Percentiles rank a stretch among this genome's conserved stretches.
These are phyloP conservation scores for Dictyostelium brefeldianum DNA, from an alignment of 78 protist genomes.

Conservation along the genomic window DNA sequence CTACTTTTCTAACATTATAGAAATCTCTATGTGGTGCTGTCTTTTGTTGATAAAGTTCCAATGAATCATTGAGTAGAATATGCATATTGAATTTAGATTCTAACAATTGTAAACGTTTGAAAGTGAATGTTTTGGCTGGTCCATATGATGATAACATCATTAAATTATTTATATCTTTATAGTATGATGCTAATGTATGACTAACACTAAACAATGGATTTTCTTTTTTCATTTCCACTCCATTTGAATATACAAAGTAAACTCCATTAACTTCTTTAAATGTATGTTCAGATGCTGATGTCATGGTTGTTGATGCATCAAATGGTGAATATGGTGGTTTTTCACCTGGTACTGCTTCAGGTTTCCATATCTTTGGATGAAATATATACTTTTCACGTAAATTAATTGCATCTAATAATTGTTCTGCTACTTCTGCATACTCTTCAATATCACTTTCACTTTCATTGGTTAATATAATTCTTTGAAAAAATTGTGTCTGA, in stretches of 20 bases:
- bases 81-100: conserved; percentile 82
- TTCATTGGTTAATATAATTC: conserved; percentile 79
- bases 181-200: conserved; percentile 41
- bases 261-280: conserved; percentile 71
- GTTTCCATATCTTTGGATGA: conserved; percentile 71
- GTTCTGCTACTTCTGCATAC: conserved; percentile 68
- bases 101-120: conserved; percentile 54
- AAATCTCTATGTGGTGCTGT: conserved; percentile 96
- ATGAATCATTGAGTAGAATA: conserved; percentile 72
- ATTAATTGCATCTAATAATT: conserved; percentile 55
- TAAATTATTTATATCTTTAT: conserved; percentile 60
- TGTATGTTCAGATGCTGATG: conserved; percentile 23
- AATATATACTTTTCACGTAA: conserved; percentile 55
- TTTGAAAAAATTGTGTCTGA: conserved; percentile 42
- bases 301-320: not conserved
- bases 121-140: conserved; percentile 76
- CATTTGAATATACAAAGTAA: conserved; percentile 56
- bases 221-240: conserved; percentile 15
- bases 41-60: conserved; percentile 68
- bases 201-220: not conserved
- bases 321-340: conserved; percentile 77
- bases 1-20: conserved; percentile 97
- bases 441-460: conserved; percentile 79
- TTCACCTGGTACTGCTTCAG: conserved; percentile 35
- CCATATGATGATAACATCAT: conserved; percentile 69